Conservation (phyloP, 192 early-diverging fungal species). For the Phycomyces blakesleeanus region DNA sequence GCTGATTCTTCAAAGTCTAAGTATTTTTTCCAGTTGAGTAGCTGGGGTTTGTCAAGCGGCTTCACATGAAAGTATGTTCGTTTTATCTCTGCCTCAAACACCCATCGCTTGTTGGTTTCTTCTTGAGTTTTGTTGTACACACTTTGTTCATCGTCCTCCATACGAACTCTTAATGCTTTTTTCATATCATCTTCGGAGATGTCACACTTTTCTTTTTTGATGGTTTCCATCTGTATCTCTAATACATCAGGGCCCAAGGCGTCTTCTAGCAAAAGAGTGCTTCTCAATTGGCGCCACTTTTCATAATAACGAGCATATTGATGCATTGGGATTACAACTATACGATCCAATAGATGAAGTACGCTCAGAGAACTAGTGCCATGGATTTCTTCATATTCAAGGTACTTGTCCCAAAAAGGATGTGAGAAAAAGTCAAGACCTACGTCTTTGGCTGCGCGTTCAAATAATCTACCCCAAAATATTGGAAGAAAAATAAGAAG, state of each 20-base stretch:
- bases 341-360: conserved; percentile 55
- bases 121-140: conserved; percentile 64
- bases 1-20: conserved; percentile 69
- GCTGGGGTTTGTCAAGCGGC: conserved; percentile 64
- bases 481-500: neutral
- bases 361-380: conserved; percentile 36
- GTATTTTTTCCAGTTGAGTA: conserved; percentile 68
- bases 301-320: conserved; percentile 72
- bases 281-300: conserved; percentile 38
- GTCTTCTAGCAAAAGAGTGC: neutral
- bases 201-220: conserved; percentile 1
- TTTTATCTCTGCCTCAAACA: conserved; percentile 73
- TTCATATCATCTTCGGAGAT: conserved; percentile 52
- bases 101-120: conserved; percentile 71
- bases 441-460: conserved; percentile 58
- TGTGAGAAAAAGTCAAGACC: conserved; percentile 70
- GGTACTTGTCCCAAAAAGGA: conserved; percentile 58
- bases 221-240: neutral
- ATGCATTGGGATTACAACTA: conserved; percentile 70
- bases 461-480: conserved; percentile 53
- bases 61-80: conserved; percentile 80
- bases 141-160: conserved; percentile 51
- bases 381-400: conserved; percentile 50
- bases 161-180: conserved; percentile 47
- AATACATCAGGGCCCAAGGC: conserved; percentile 4